Percentiles rank a stretch among this genome's conserved stretches.
These are phyloP conservation scores for Candida palmyrensis DNA, from an alignment of 805 yeast genomes.

Conservation along the genomic window DNA sequence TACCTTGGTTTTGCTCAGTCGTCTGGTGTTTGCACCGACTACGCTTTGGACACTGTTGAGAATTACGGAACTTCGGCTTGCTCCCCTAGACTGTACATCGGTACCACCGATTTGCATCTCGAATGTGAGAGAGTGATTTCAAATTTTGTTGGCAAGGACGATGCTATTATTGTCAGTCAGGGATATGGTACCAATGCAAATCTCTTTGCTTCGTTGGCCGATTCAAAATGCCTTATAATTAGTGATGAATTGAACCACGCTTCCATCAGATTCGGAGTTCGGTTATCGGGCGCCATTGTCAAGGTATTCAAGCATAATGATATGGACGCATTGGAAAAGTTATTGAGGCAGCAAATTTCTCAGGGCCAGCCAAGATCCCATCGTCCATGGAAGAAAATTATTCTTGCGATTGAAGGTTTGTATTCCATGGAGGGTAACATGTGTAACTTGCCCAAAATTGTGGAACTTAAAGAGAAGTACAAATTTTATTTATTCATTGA, in stretches of 20 bases:
- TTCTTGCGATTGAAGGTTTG: conserved; percentile 87
- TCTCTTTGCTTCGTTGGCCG: conserved; percentile 76
- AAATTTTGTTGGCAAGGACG: conserved; percentile 85
- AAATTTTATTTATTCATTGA: conserved; percentile 88
- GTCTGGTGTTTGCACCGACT: conserved; percentile 83
- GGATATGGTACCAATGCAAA: conserved; percentile 96
- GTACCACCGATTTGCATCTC: conserved; percentile 69
- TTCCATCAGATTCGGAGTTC: conserved; percentile 90
- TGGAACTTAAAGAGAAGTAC: conserved; percentile 75
- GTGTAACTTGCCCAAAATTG: conserved; percentile 71
- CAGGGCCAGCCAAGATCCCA: conserved; percentile 94
- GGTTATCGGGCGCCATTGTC: conserved; percentile 89
- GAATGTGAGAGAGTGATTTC: conserved; percentile 78
- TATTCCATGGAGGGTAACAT: conserved; percentile 92
- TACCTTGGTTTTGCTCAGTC: conserved; percentile 97
- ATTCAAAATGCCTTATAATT: conserved; percentile 82
- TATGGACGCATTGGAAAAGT: conserved; percentile 69
- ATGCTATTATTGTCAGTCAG: conserved; percentile 80
- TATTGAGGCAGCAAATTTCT: conserved; percentile 78
- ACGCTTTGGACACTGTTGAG: conserved; percentile 58
- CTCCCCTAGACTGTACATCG: conserved; percentile 71
- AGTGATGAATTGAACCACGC: conserved; percentile 95
- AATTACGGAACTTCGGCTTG: conserved; percentile 73
- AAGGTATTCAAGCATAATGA: conserved; percentile 91
- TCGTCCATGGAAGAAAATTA: conserved; percentile 90